Base-by-base conservation (phyloP, 176 grass and related monocot genomes). In the Tillandsia fasciculata region DNA sequence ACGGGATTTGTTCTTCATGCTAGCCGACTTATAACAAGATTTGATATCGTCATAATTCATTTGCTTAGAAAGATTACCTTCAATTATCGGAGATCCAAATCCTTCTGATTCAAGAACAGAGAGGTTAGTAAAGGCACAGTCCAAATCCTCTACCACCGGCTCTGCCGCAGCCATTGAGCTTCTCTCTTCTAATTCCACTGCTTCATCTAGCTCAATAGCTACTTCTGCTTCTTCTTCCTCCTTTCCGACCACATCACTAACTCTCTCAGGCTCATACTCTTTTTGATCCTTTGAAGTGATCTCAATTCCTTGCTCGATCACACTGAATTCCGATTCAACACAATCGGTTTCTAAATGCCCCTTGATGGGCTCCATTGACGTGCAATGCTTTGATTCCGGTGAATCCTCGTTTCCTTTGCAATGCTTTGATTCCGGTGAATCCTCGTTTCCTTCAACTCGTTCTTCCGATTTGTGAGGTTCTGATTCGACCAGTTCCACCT, bases 251-350 rank as follows among this genome's bases (percentile, higher is more conserved):
- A 14, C 70, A 63, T 77, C 66, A 69, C 76, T 61, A 64, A 68
- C 29, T 11, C 26, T 78, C 51, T 65, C 69, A 68, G 56, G 22
- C 52, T 81, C 77, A 26, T 42, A 20, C 67, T 69, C 69, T 33
- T 75, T 79, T 70, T 70, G 28, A 49, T 85, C 91, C 81, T 86
- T 64, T 1, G 71, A 47, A 17, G 85, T 14, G 64, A 81, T 67
- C 77, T 90, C 84, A 64, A 93, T 73, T 64, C 84, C 89, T 49
- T 88, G 87, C 50, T 93, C 94, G 71, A 88, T 78, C 22, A 99
- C 70, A 65, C 59, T 82, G 71, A 88, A 93, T 33, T 93, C 84
- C 8, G 67, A 57, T 49, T 66, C 78, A 59, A 78, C 77, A 17
- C 64, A 77, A 50, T 76, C 50, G 0, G 64, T 64, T 56, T 73